Evolutionary conservation across 306 rosid species (phyloP), one percentile per base, ranked within the genome.

Genomic region (Lablab purpureus): DNA sequence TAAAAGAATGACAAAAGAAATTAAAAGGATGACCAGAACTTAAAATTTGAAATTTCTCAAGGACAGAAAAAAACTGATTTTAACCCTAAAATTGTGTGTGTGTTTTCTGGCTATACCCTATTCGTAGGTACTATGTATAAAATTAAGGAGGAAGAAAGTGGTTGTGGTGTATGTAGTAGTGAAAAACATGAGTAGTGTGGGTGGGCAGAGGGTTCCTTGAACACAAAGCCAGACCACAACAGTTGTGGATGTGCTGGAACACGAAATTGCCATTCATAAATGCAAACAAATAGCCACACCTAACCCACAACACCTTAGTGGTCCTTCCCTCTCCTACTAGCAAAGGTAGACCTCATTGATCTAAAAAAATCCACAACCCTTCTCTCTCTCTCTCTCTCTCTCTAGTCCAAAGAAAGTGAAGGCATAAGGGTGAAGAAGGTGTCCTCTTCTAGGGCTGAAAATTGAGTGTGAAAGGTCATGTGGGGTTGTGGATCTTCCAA

Each of bases 391-490:
- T 49, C 40, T 36, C 12, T 25, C 13, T 25, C 64, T 13, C 37
- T 78, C 76, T 55, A 69, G 66, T 66, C 75, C 27, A 67, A 67
- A 78, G 36, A 67, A 14, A 30, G 21, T 15, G n/a, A 45, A 34
- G 55, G n/a, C 80, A 51, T 41, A 67, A 19, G 47, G 41, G 23
- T 66, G 11, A 54, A 25, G n/a, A 50, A 37, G 49, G 64, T 72
- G 60, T 76, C 78, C n/a, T 40, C 19, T 69, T 68, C 72, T 11
- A 68, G 19, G 23, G 23, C 14, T 8, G 21, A 62, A 60, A 14
- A 14, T 30, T 60, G 84, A 71, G 73, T 43, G 84, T 67, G 78
- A 81, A 78, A 78, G 54, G 11, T 70, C 84, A 81, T 49, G 84
- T 77, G 85, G 51, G 49, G 23, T 69, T 74, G 67, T 13, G 71